Base-by-base conservation (phyloP, 2,329 filamentous ascomycete species). In the Penicillium sp. region DNA sequence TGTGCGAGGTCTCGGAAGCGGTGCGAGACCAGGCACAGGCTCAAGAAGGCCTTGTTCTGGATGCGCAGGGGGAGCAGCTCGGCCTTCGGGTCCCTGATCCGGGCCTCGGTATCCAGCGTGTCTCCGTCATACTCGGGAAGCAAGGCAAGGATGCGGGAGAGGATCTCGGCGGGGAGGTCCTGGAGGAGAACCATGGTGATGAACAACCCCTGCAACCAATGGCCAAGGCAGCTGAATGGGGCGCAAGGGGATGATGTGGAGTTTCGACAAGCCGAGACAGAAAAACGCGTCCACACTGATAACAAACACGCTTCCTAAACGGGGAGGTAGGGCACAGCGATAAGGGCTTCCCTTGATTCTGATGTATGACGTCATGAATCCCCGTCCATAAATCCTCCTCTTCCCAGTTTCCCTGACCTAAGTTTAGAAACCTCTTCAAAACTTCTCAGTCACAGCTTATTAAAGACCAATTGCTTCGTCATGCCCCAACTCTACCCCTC, bases 401-500 rank as follows among this genome's bases (percentile, higher is more conserved):
- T 13, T 13, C 35, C 35, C 35, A 41, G 35, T 41, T 41, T 38
- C 8, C 31, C 35, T 3, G 11, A 38, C 15, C 13, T 13, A 15
- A 15, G 1, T 15, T 13, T 2, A 15, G 15, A 13, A 13, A 5
- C 11, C 6, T 9, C 11, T 15, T 41, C 2, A 8, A 41, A 41
- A 26, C 17, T 17, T 1, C 7, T 30, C 15, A 3, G 8, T 15
- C 7, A 30, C 51, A 54, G 45, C 15, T 29, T n/a, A 5, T 9
- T 3, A 15, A 26, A n/a, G 8, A 2, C 19, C 5, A 26, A 26
- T 26, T 6, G 5, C 3, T 26, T 26, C 26, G 7, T 19, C 29
- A 74, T 73, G 64, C 71, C 78, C 51, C 81, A 85, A 62, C 80
- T 81, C 3, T 71, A 85, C 53, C 81, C 83, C 17, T 68, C 80